phyloP scores from a whole-genome alignment of 1,284 basidiomycete species.

The Ganoderma meredithae region DNA sequence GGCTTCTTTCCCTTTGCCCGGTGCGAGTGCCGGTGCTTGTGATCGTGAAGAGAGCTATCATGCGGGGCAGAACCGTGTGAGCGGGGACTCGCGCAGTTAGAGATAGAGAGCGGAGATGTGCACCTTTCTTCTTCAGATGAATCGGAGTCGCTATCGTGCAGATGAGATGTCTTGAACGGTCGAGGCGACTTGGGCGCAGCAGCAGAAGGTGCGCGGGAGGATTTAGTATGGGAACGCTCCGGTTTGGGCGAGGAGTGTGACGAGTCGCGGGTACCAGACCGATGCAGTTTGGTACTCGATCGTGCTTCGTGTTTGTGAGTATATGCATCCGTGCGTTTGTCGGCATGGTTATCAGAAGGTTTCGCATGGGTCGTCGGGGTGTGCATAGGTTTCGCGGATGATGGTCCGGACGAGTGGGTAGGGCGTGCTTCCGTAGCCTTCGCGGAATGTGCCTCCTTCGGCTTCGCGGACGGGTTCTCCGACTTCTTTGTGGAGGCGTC shows the following conservation, averaged over 20 bases:
- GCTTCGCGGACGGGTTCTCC: constrained; percentile 17
- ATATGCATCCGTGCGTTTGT: constrained; percentile 16
- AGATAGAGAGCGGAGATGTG: not conserved
- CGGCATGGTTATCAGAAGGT: constrained; percentile 9
- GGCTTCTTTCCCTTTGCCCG: constrained; percentile 33
- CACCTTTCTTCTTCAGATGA: constrained; percentile 33
- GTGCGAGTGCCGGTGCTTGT: constrained; percentile 25
- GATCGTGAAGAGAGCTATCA: constrained; percentile 21
- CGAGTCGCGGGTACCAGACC: constrained; percentile 23
- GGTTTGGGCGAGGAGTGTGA: constrained; percentile 25
- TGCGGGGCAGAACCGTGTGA: constrained; percentile 19
- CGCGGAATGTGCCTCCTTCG: constrained; percentile 11
- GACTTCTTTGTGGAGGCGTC: constrained; percentile 23
- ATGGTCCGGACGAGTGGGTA: constrained; percentile 4
- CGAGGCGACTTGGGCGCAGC: constrained; percentile 18
- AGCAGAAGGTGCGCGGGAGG: constrained; percentile 20
- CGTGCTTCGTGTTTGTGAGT: constrained; percentile 18
- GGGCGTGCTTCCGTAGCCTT: constrained; percentile 15
- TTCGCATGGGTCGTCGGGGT: constrained; percentile 2
- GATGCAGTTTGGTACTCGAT: constrained; percentile 16
- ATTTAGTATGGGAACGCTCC: constrained; percentile 22
- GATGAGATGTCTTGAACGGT: constrained; percentile 22
- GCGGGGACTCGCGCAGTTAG: constrained; percentile 3
- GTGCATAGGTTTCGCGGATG: constrained; percentile 9
- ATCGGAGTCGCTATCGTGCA: constrained; percentile 33